phyloP scores from a whole-genome alignment of 345 rosid genomes.

The Brassica napus region Da-Ae NC_063450.1:44915001-44915500 shows the following conservation, averaged over 20 bases:
- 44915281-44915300: conserved; percentile 64
- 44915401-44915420: conserved; percentile 55
- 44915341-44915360: conserved; percentile 75
- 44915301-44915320: conserved; percentile 54
- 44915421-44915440: conserved; percentile 39
- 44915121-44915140: conserved; percentile 71
- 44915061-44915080: conserved; percentile 82
- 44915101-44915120: conserved; percentile 85
- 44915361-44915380: conserved; percentile 70
- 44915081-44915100: conserved; percentile 76
- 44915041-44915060: conserved; percentile 13
- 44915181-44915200: not conserved
- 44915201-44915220: not conserved
- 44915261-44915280: conserved; percentile 76
- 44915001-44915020: not conserved
- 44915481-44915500: not conserved
- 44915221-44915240: not conserved
- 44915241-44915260: conserved; percentile 51
- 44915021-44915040: not conserved
- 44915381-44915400: conserved; percentile 86
- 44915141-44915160: conserved; percentile 66
- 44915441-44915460: conserved; percentile 39
- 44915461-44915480: conserved; percentile 28
- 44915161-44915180: conserved; percentile 65
- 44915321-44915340: conserved; percentile 76